These are phyloP conservation scores for Rhizopogon vulgaris DNA, from an alignment of 768 basidiomycete genomes.

Conservation along the genomic window DNA sequence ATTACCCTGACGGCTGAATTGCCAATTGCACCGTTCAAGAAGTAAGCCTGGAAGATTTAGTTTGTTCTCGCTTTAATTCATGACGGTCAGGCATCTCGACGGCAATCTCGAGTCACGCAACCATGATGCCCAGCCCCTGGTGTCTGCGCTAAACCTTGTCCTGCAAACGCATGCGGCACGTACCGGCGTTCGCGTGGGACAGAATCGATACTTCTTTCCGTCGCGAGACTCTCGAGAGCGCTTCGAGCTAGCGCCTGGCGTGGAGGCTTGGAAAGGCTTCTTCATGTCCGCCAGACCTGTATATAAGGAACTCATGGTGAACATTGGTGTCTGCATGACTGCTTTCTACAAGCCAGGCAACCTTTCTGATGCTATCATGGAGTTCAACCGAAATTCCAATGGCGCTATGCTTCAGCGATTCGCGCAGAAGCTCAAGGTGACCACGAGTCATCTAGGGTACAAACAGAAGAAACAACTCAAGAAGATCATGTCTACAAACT, in stretches of 20 bases:
- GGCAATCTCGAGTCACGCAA: conserved; percentile 31
- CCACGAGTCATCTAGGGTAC: conserved; percentile 50
- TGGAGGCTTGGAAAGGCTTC: conserved; percentile 43
- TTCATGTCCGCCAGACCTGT: conserved; percentile 46
- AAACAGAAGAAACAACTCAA: conserved; percentile 43
- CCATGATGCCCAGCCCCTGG: conserved; percentile 36
- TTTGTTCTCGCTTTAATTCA: conserved; percentile 1
- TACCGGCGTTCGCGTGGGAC: conserved; percentile 41
- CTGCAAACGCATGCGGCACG: conserved; percentile 37
- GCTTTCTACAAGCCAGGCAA: conserved; percentile 56
- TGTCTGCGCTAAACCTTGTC: conserved; percentile 43
- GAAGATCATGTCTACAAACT: conserved; percentile 31
- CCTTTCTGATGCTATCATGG: conserved; percentile 50
- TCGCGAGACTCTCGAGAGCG: conserved; percentile 19
- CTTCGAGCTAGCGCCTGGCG: conserved; percentile 27
- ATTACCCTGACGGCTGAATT: conserved; percentile 28
- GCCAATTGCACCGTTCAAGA: conserved; percentile 19
- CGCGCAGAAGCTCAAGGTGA: conserved; percentile 50
- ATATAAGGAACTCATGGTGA: conserved; percentile 45
- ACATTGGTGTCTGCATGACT: conserved; percentile 48
- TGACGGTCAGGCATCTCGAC: conserved; percentile 29
- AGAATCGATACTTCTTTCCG: conserved; percentile 47
- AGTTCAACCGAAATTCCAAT: conserved; percentile 36
- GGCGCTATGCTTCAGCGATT: conserved; percentile 43
- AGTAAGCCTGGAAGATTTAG: conserved; percentile 22